Conservation (phyloP, 306 rosid genomes). For the Vigna trinervia region DNA sequence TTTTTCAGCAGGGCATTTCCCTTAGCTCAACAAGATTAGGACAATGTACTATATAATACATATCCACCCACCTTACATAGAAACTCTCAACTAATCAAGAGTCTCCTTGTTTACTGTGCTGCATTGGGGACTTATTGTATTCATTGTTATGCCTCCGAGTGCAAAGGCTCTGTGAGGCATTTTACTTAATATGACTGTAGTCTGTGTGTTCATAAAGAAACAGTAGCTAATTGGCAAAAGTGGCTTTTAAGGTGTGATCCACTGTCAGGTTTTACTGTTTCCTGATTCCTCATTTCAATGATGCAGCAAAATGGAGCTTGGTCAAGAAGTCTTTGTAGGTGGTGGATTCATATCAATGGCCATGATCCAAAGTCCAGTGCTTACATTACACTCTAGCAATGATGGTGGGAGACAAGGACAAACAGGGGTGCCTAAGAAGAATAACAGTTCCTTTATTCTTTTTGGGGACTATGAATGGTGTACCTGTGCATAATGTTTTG, state of each 20-base stretch:
- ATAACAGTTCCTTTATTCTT: constrained; percentile 19
- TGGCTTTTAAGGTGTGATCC: constrained; percentile 37
- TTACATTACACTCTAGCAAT: constrained; percentile 29
- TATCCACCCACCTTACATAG: constrained; percentile 50
- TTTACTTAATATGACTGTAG: constrained; percentile 52
- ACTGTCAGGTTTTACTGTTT: constrained; percentile 17
- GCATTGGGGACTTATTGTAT: constrained; percentile 58
- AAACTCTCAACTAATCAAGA: constrained; percentile 51
- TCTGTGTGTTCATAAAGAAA: constrained; percentile 42
- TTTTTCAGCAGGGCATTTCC: constrained; percentile 66
- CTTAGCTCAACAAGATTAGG: constrained; percentile 45
- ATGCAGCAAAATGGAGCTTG: constrained; percentile 14
- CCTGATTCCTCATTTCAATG: background rate
- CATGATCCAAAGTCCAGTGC: constrained; percentile 18
- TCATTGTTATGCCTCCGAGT: constrained; percentile 74
- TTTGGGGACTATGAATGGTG: constrained; percentile 29
- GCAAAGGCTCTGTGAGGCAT: constrained; percentile 65
- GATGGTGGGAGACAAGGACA: constrained; percentile 42
- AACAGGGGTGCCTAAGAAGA: background rate
- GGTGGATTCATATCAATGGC: constrained; percentile 27
- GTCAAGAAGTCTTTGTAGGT: constrained; percentile 21
- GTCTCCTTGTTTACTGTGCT: constrained; percentile 46
- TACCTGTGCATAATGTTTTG: constrained; percentile 29
- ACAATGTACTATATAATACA: constrained; percentile 57
- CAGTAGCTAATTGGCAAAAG: constrained; percentile 43